A percentile compares a stretch with the other conserved stretches of the same genome.
phyloP scores from a whole-genome alignment of 164 flowering plant species.

The Sextonia rubra region DNA sequence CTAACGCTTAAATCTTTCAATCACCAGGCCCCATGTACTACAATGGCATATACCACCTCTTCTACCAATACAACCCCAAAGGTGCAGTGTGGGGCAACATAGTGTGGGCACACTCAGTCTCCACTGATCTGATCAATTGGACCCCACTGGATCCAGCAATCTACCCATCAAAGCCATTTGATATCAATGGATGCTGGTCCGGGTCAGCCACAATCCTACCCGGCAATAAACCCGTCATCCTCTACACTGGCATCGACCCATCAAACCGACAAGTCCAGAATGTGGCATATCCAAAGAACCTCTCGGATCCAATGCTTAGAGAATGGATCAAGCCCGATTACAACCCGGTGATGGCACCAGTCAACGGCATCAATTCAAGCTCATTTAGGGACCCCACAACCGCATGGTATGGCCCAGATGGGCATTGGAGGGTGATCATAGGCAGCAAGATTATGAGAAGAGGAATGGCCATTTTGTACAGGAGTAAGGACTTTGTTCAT shows the following conservation, averaged over 20 bases:
- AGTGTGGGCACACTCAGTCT: conserved; percentile 51
- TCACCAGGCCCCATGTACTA: conserved; percentile 32
- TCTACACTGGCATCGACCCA: conserved; percentile 44
- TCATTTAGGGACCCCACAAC: conserved; percentile 46
- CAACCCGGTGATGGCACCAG: conserved; percentile 33
- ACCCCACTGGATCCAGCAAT: conserved; percentile 30
- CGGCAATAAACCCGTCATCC: conserved; percentile 31
- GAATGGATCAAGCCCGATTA: conserved; percentile 39
- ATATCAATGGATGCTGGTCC: conserved; percentile 44
- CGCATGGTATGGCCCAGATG: conserved; percentile 37
- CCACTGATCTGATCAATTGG: conserved; percentile 51
- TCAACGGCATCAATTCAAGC: conserved; percentile 17
- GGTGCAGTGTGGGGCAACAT: conserved; percentile 48
- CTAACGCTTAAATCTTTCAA: background rate
- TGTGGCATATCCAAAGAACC: conserved; percentile 38
- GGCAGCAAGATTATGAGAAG: conserved; percentile 38
- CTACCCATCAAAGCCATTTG: conserved; percentile 29
- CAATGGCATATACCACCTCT: conserved; percentile 34
- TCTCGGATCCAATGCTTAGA: conserved; percentile 36
- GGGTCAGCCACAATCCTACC: conserved; percentile 57
- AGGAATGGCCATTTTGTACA: conserved; percentile 56
- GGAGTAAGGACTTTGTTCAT: conserved; percentile 51
- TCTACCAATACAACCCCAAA: conserved; percentile 39
- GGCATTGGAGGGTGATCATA: conserved; percentile 53
- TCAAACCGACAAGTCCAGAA: conserved; percentile 36